Evolutionary conservation across 306 rosid species (phyloP), one percentile per base, ranked within the genome.

Genomic region (Dalbergia cochinchinensis): DNA sequence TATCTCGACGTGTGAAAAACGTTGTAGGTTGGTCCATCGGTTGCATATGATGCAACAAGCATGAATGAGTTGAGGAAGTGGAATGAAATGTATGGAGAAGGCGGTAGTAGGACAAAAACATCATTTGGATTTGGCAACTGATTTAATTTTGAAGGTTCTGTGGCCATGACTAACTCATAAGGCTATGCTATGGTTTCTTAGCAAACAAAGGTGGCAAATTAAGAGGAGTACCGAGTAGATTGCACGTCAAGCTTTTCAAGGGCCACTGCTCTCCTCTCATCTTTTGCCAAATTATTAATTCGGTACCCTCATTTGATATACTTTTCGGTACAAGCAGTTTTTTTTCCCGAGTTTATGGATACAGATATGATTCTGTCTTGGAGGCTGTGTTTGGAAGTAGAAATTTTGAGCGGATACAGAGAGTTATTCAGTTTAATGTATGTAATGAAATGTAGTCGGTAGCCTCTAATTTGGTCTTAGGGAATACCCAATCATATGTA

Each of bases 81-180:
- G 99, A 95, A 93, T 55, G 99, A 95, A 71, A 94, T 91, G 88
- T 95, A 95, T 3, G 99, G 99, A 6, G 99, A 95, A 86, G 97
- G 94, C 5, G 99, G 99, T 59, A 95, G 90, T 80, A 86, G 99
- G 89, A 83, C 87, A 58, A 95, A 90, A 82, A 86, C 99, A 44
- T 95, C 97, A n/a, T 90, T 95, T 22, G 99, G 99, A 65, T 95
- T 95, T 42, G 88, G 92, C 66, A 80, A 77, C 75, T 85, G 84
- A 86, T 66, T 37, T 37, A 6, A 37, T 37, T 37, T 76, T n/a
- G 45, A 59, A 34, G 59, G 14, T 44, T 64, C 20, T 26, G 2
- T 26, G 31, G 31, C 31, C 31, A 20, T 71, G 7, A 75, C 82
- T 72, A 84, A 75, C 80, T 53, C 37, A 54, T 71, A 18, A 31